Conservation (phyloP, 768 basidiomycete species). For the Goffeauzyma gilvescens region DNA sequence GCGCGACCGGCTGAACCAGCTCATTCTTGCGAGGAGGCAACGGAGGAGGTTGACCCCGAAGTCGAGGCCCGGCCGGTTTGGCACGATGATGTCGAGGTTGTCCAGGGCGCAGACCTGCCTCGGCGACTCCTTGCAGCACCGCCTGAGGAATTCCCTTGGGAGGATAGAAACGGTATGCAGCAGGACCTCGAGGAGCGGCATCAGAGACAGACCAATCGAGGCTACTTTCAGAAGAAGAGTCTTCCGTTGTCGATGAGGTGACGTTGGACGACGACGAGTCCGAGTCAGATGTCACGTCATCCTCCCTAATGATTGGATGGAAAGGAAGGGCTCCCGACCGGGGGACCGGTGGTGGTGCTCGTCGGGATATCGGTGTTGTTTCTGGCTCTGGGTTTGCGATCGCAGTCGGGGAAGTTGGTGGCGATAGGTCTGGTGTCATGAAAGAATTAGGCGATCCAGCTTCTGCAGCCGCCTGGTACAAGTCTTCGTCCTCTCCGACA, state of each 20-base stretch:
- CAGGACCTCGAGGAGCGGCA: conserved; percentile 1
- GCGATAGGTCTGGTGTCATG: conserved; percentile 1
- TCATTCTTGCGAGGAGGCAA: conserved; percentile 4
- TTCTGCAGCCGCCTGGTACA: no score
- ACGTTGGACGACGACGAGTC: background rate
- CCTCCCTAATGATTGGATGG: no score
- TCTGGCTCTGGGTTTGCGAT: conserved; percentile 1
- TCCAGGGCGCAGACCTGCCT: conserved; percentile 2
- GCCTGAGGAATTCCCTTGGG: conserved; percentile 8
- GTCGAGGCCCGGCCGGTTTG: conserved; percentile 8
- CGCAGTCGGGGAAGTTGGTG: background rate
- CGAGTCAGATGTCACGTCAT: background rate
- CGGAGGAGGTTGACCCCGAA: conserved; percentile 4
- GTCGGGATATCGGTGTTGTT: no score
- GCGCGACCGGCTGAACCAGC: background rate
- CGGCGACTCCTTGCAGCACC: conserved; percentile 1
- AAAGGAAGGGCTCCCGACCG: no score
- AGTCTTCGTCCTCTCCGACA: no score
- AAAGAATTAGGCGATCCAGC: no score
- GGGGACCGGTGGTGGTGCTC: no score
- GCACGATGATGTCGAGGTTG: background rate
- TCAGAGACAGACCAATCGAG: conserved; percentile 1
- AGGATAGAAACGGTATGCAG: conserved; percentile 9
- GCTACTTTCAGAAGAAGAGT: no score
- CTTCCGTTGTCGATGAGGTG: conserved; percentile 1